Percentiles rank a stretch among this genome's conserved stretches.
Evolutionary conservation across 495 filamentous ascomycete species (phyloP).

Genomic region (Neurospora pannonica): DNA sequence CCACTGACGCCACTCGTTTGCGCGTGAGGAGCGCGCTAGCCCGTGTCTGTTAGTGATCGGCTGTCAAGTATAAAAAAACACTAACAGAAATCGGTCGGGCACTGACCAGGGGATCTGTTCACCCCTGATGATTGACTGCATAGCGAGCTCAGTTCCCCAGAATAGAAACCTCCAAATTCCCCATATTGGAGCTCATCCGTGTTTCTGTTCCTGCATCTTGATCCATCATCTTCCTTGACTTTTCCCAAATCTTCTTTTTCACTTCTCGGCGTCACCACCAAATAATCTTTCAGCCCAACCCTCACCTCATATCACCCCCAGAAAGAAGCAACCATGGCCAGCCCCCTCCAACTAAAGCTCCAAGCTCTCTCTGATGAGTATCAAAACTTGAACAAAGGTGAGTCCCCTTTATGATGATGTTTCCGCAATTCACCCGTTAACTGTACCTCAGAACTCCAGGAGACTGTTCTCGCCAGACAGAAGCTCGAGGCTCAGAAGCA

Average conservation of each 20-base stretch:
- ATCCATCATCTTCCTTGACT: not conserved
- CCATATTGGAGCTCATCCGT: not conserved
- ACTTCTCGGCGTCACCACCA: not conserved
- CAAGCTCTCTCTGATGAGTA: conserved; percentile 82
- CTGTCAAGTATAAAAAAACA: accelerated
- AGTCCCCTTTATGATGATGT: not conserved
- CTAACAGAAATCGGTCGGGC: conserved; percentile 6
- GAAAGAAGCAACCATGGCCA: conserved; percentile 30
- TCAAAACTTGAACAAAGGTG: conserved; percentile 76
- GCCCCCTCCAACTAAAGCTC: conserved; percentile 43
- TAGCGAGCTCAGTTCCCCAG: not conserved
- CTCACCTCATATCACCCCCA: not conserved
- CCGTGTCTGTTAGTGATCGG: conserved; percentile 3
- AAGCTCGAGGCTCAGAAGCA: conserved; percentile 89
- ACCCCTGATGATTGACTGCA: not conserved
- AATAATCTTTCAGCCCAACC: not conserved
- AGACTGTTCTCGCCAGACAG: conserved; percentile 69
- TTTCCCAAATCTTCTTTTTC: not conserved
- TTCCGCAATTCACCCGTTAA: not conserved
- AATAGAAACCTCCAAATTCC: not conserved
- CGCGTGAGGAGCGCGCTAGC: not conserved
- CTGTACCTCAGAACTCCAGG: conserved; percentile 57
- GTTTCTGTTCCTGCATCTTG: not conserved
- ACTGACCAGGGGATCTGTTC: not conserved
- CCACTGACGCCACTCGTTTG: conserved; percentile 16